Evolutionary conservation across 306 rosid species (phyloP), one percentile per base, ranked within the genome.

Genomic region (Carpinus viminea): DNA sequence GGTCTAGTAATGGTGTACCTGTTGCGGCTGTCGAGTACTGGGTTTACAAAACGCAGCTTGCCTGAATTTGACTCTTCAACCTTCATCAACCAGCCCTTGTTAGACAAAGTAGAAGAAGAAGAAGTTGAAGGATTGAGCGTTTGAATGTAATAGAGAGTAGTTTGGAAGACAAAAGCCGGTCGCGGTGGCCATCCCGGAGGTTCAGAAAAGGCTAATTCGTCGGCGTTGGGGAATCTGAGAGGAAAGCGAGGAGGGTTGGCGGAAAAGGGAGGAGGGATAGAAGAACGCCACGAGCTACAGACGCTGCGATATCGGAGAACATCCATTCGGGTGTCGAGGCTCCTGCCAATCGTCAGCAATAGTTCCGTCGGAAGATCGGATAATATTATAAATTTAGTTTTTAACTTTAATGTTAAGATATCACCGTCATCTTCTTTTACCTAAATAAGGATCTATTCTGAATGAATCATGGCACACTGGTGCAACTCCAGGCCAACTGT

Each of bases 271-370:
- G 62, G 73, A 68, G 85, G 84, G 72, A 81, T 2, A 18, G 73
- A 36, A 6, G 84, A 79, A 9, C 86, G 90, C 89, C 92, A 88
- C 20, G 81, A 54, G 1, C 56, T 24, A 60, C 88, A 88, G 36
- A 78, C 75, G 28, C 88, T 82, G 59, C 90, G 87, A 31, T 86
- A 86, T 13, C 85, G 86, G 75, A 86, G 73, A 72, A 62, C 34
- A 20, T 86, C 88, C 53, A 86, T 56, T 48, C 16, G 28, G 26
- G 38, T 72, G 61, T 64, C 43, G 46, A 87, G 78, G 18, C 55
- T 53, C 46, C 74, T 66, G 24, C 77, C 87, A 52, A 87, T 73
- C 7, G 9, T 41, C 2, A 79, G 13, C 80, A 81, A 87, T 7
- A 87, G 59, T 31, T 82, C 88, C 7, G 28, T 15, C 1, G 87